phyloP scores from a whole-genome alignment of 371 early-diverging fungal species.

The Dichotomocladium elegans region DNA sequence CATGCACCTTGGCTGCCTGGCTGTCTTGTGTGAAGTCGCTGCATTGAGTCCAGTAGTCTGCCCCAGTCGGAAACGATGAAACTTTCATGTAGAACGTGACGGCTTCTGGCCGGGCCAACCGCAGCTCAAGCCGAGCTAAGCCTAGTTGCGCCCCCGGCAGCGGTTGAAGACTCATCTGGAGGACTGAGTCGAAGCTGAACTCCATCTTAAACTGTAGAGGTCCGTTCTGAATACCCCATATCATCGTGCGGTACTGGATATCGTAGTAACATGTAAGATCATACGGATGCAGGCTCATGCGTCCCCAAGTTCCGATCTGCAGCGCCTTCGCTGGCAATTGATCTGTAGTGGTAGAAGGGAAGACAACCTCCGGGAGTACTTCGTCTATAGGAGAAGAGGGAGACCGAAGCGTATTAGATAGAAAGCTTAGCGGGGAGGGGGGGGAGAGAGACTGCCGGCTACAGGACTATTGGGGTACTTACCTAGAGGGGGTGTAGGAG shows the following conservation, averaged over 20 bases:
- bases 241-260: conserved; percentile 42
- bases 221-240: conserved; percentile 68
- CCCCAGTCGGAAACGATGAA: conserved; percentile 1
- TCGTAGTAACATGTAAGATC: conserved; percentile 62
- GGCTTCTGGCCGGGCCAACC: conserved; percentile 16
- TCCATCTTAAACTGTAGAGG: conserved; percentile 68
- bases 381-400: conserved; percentile 12
- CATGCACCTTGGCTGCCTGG: conserved; percentile 47
- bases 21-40: conserved; percentile 73
- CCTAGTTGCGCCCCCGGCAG: conserved; percentile 19
- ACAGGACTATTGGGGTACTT: too few relatives aligned
- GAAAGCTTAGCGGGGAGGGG: too few relatives aligned
- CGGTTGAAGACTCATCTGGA: conserved; percentile 44
- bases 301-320: conserved; percentile 75
- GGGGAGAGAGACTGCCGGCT: too few relatives aligned
- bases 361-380: too few relatives aligned
- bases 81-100: conserved; percentile 61
- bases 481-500: too few relatives aligned
- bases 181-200: conserved; percentile 50
- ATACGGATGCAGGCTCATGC: conserved; percentile 49
- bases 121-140: conserved; percentile 29
- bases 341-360: neutral
- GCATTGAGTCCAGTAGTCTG: conserved; percentile 57
- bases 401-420: conserved; percentile 15
- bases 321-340: conserved; percentile 53